Percentiles rank a stretch among this genome's conserved stretches.
phyloP scores from a whole-genome alignment of 208 protist genomes.

The Crithidia sp. region DNA sequence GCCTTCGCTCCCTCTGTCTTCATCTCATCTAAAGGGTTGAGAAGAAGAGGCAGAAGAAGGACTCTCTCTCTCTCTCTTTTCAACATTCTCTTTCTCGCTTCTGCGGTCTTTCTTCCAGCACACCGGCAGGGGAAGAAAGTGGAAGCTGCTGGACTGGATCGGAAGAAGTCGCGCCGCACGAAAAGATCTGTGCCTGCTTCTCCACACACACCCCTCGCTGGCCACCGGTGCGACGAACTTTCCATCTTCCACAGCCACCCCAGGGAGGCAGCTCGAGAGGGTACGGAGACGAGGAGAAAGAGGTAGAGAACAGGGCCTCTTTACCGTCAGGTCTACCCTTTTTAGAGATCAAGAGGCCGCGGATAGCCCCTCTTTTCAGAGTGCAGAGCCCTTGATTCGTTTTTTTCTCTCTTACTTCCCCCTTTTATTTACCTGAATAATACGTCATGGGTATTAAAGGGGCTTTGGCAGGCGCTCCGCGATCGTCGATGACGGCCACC shows the following conservation, averaged over 20 bases:
- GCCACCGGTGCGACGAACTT: too few species aligned
- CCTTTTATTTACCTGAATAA: neutral
- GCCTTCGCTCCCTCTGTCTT: neutral
- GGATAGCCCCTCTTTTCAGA: neutral
- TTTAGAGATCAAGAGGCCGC: neutral
- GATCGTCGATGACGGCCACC: slow-evolving; percentile 74
- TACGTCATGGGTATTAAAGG: slow-evolving; percentile 85
- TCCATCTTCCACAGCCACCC: too few species aligned
- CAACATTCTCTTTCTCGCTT: neutral
- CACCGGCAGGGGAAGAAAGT: neutral
- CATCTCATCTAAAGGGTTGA: neutral
- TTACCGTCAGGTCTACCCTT: too few species aligned
- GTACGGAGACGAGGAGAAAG: too few species aligned
- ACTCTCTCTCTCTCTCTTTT: neutral
- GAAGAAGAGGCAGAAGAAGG: neutral
- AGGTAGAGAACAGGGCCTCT: too few species aligned
- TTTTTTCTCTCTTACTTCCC: slow-evolving; percentile 5
- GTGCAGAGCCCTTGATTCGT: neutral
- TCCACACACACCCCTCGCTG: too few species aligned
- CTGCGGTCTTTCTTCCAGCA: neutral
- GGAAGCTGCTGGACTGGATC: too few species aligned
- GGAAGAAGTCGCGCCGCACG: too few species aligned
- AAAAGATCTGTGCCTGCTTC: too few species aligned
- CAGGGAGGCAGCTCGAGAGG: too few species aligned
- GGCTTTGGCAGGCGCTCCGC: slow-evolving; percentile 77